Base-by-base conservation (phyloP, 176 grass and related monocot species). In the Phragmites australis region DNA sequence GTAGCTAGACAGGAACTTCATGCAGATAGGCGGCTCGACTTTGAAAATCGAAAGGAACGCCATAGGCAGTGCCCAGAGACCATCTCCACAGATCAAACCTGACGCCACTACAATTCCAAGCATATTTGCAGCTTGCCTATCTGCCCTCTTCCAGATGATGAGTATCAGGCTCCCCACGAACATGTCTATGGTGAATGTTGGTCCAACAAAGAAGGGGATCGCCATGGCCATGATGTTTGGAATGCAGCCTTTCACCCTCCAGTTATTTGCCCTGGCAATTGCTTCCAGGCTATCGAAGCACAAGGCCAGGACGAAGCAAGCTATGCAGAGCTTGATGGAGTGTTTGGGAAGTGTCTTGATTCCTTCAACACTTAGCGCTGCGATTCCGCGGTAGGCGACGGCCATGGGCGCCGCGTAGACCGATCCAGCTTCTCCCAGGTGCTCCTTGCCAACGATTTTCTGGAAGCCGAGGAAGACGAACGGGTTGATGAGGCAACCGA, bases 401-500 rank as follows among this genome's bases (percentile, higher is more conserved):
- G 76, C 87, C 65, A 87, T 81, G 23, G 90, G 87, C 7, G 90
- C 72, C 3, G 76, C n/a, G 37, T 78, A 84, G 9, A 1, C 5
- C 32, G 87, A 53, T 1, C 81, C 76, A 6, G 44, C 19, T 25
- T 80, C 21, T 10, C 84, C 62, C 6, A 80, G 27, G 18, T 76
- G 42, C 21, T 59, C 90, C 37, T 54, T 3, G 12, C 69, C 80
- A 3, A 30, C 74, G 37, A 86, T 48, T 13, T 29, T 72, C 60
- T 87, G 78, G 27, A 89, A 93, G 34, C 19, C 57, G 44, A 79
- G 42, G 81, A 84, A 87, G 47, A 93, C 75, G 8, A 65, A 29
- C 3, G 90, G 87, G 34, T 83, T 72, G 68, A 89, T 56, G 34
- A 89, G 3, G 84, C 90, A 93, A n/a, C 90, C 90, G 15, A 93